Evolutionary conservation across 768 basidiomycete species (phyloP).

Genomic region (Podaxis sp.): DNA sequence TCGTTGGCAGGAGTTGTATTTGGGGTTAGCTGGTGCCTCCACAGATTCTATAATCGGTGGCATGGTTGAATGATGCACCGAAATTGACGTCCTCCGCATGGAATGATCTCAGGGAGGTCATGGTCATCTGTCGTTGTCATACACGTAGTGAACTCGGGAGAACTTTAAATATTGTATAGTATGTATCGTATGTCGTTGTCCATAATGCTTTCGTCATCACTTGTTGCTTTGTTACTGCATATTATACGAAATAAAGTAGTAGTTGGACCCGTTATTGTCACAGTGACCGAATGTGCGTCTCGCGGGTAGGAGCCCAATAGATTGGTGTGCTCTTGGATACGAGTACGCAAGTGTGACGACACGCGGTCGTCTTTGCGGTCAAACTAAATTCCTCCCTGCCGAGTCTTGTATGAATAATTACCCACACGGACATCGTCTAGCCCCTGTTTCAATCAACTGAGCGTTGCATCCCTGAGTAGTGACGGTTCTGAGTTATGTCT

Average conservation of each 20-base stretch:
- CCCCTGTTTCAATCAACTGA: background rate
- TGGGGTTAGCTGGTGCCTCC: slow-evolving; percentile 2
- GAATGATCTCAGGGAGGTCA: too few species aligned
- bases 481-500: background rate
- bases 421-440: background rate
- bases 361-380: background rate
- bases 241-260: background rate
- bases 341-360: background rate
- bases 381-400: background rate
- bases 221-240: background rate
- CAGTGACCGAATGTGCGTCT: background rate
- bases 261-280: background rate
- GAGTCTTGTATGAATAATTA: background rate
- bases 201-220: background rate
- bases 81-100: too few species aligned
- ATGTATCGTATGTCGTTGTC: background rate
- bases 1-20: background rate
- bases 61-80: background rate
- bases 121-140: background rate
- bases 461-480: background rate
- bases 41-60: background rate
- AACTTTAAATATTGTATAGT: background rate
- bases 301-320: background rate
- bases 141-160: background rate
- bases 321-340: background rate